A percentile compares a stretch with the other conserved stretches of the same genome.
Conservation (phyloP, 1,284 basidiomycete species). For the Malassezia slooffiae region DNA sequence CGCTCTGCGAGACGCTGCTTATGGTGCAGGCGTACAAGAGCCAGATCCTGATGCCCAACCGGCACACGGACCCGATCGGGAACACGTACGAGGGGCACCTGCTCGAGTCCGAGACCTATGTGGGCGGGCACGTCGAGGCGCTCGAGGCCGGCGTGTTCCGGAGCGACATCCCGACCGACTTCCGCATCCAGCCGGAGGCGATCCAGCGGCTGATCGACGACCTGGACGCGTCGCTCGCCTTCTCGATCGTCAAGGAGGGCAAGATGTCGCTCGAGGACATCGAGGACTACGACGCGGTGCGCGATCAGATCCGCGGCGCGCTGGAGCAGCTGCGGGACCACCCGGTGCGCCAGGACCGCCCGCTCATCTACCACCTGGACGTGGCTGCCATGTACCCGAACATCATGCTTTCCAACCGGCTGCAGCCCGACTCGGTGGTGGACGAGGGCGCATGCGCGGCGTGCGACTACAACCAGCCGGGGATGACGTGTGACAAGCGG, state of each 20-base stretch:
- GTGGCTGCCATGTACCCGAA: constrained; percentile 99
- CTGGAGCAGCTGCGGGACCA: constrained; percentile 85
- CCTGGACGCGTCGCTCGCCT: constrained; percentile 78
- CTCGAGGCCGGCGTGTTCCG: constrained; percentile 96
- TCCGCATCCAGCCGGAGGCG: constrained; percentile 82
- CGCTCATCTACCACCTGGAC: constrained; percentile 96
- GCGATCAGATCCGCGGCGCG: constrained; percentile 62
- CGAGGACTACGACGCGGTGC: constrained; percentile 92
- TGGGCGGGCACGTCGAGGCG: constrained; percentile 97
- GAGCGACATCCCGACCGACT: constrained; percentile 86
- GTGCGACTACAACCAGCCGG: constrained; percentile 94
- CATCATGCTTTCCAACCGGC: constrained; percentile 99
- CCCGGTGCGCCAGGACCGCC: constrained; percentile 75
- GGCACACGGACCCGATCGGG: constrained; percentile 83
- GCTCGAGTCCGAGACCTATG: constrained; percentile 92
- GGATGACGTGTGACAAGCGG: constrained; percentile 87
- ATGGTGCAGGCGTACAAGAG: constrained; percentile 96
- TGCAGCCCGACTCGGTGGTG: constrained; percentile 96
- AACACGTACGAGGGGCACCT: constrained; percentile 93
- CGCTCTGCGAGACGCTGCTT: constrained; percentile 88
- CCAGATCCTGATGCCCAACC: constrained; percentile 92
- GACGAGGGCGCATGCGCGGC: constrained; percentile 94
- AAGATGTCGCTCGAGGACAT: constrained; percentile 69
- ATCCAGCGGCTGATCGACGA: constrained; percentile 88
- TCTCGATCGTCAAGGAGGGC: constrained; percentile 81